A percentile compares a stretch with the other conserved stretches of the same genome.
These are phyloP conservation scores for Selaginella tamariscina DNA, from an alignment of 75 land plant genomes.

Conservation along the genomic window DNA sequence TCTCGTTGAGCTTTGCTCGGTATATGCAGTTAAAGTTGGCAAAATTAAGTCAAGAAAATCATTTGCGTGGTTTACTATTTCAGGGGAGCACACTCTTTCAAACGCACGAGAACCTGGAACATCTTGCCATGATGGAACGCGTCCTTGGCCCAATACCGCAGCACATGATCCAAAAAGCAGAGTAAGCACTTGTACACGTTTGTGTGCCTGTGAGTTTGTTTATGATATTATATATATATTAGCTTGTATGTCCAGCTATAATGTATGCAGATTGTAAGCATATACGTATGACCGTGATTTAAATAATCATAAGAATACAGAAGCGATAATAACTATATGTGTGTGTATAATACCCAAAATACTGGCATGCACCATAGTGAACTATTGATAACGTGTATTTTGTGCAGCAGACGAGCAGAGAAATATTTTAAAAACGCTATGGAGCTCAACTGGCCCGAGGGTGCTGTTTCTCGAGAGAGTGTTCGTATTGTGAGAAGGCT, in stretches of 20 bases:
- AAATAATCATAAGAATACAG: too few species aligned
- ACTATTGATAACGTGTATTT: neutral
- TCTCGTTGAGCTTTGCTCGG: conserved; percentile 70
- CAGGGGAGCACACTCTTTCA: conserved; percentile 7
- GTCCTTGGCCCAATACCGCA: neutral
- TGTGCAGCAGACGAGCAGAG: conserved; percentile 2
- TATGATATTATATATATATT: too few species aligned
- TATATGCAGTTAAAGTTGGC: conserved; percentile 18
- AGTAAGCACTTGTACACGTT: too few species aligned
- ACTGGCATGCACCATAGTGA: neutral
- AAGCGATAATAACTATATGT: too few species aligned
- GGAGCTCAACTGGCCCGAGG: conserved; percentile 11
- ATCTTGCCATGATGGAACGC: conserved; percentile 11
- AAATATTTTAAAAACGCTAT: neutral
- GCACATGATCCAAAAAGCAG: conserved; percentile 5
- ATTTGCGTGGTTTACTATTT: neutral
- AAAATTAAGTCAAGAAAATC: neutral
- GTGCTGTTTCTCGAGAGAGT: conserved; percentile 8
- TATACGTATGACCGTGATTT: too few species aligned
- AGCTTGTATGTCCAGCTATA: too few species aligned
- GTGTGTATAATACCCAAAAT: too few species aligned
- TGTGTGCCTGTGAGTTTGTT: too few species aligned
- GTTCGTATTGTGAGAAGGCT: neutral
- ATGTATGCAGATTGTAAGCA: too few species aligned
- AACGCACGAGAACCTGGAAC: conserved; percentile 12